phyloP scores from a whole-genome alignment of 164 flowering plant genomes.

The Vitis riparia region DNA sequence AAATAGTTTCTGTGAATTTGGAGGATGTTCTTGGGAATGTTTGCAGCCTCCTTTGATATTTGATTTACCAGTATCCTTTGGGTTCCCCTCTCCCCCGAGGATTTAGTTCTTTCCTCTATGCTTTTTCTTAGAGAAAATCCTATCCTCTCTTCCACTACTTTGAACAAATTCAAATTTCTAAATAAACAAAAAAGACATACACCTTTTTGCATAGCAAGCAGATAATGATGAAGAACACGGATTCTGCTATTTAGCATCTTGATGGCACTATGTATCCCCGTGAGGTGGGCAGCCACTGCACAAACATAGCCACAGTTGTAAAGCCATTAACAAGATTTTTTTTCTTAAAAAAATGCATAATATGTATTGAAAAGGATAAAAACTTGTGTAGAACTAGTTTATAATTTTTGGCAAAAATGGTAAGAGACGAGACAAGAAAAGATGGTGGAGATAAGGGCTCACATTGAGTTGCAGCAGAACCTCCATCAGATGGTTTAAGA shows the following conservation, averaged over 20 bases:
- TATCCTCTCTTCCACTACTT: too few relatives aligned
- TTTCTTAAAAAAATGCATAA: not conserved
- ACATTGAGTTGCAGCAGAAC: conserved; percentile 97
- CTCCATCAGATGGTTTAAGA: conserved; percentile 98
- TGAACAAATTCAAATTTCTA: too few relatives aligned
- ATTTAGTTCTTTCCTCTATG: not conserved
- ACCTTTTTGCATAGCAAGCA: conserved; percentile 92
- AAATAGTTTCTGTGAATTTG: too few relatives aligned
- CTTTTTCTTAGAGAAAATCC: not conserved
- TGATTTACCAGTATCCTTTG: too few relatives aligned
- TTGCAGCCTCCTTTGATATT: too few relatives aligned
- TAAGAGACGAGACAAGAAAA: not conserved
- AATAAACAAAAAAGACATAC: not conserved
- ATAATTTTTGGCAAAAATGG: not conserved
- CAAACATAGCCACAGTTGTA: not conserved
- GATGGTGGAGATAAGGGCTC: conserved; percentile 10
- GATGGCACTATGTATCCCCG: conserved; percentile 94
- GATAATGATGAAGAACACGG: conserved; percentile 82
- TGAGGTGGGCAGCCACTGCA: conserved; percentile 99
- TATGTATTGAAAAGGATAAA: not conserved
- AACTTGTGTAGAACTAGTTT: not conserved
- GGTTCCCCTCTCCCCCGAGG: too few relatives aligned
- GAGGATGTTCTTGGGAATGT: too few relatives aligned
- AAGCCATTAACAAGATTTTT: not conserved
- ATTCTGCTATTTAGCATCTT: conserved; percentile 96